These are phyloP conservation scores for Vigna reflexopilosa DNA, from an alignment of 306 rosid genomes.

Conservation along the genomic window DNA sequence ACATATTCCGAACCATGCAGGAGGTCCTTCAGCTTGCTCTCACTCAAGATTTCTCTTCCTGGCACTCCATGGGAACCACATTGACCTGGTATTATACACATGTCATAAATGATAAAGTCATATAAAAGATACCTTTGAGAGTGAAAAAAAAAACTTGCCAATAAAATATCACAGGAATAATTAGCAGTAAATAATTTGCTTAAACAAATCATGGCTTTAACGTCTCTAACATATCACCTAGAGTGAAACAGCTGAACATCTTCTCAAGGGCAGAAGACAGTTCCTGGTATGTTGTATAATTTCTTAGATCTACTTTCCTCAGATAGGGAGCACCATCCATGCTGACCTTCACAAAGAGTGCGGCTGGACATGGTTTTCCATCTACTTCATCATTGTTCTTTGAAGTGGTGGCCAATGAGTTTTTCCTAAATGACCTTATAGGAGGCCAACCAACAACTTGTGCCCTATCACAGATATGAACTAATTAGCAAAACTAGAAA, in stretches of 20 bases:
- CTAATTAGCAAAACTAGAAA: slow-evolving; percentile 13
- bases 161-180: not conserved
- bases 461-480: slow-evolving; percentile 61
- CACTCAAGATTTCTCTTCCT: slow-evolving; percentile 50
- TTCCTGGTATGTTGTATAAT: slow-evolving; percentile 72
- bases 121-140: slow-evolving; percentile 13
- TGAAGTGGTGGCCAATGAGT: slow-evolving; percentile 69
- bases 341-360: slow-evolving; percentile 88
- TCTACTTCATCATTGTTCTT: slow-evolving; percentile 86
- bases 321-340: slow-evolving; percentile 97
- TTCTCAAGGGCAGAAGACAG: slow-evolving; percentile 86
- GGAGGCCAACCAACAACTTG: slow-evolving; percentile 99
- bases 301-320: slow-evolving; percentile 88
- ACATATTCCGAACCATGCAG: slow-evolving; percentile 55
- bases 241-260: slow-evolving; percentile 91
- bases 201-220: slow-evolving; percentile 23
- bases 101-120: slow-evolving; percentile 36
- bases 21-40: slow-evolving; percentile 54
- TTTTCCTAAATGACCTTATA: slow-evolving; percentile 80
- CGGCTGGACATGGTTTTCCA: slow-evolving; percentile 74
- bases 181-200: not conserved
- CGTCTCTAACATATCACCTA: slow-evolving; percentile 59
- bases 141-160: not conserved
- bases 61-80: slow-evolving; percentile 56
- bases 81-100: slow-evolving; percentile 42